Evolutionary conservation across 1,284 basidiomycete genomes (phyloP), one percentile per base, ranked within the genome.

Genomic region (Boletus subluridellus): DNA sequence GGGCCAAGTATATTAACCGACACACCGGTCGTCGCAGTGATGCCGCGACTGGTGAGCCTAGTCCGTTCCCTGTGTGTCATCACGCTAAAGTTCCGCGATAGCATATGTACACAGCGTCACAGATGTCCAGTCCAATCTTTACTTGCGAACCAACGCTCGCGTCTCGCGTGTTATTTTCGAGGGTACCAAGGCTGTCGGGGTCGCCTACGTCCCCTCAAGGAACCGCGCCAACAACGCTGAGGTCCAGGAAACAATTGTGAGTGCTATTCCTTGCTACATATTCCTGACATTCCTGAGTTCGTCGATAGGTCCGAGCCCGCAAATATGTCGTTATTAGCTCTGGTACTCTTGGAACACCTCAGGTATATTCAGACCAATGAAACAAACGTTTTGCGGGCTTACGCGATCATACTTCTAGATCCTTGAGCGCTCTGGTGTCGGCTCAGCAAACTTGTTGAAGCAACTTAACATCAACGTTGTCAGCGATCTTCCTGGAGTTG

Each of bases 1-100:
- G 86, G 86, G 85, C 86, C 46, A 89, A 89, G 69, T 89, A 88
- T 67, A 85, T 89, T 76, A 88, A 88, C 73, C 80, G 85, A 61
- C 80, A 87, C 63, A 89, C 86, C 30, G 86, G 86, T 56, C 77
- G 87, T 60, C 83, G 86, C 52, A 86, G 84, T 62, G 86, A 88
- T 64, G 86, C 86, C 50, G 85, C 86, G 6, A 87, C 85, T 51
- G 84, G 84, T 84, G 60, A 57, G 52, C 32, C 59, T 39, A 46
- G 34, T 49, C 24, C n/a, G 6, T 53, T 35, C 30, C 35, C 38
- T n/a, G 26, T 21, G 54, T 52, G 8, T 17, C 32, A 26, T 39
- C 46, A 58, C 37, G 49, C 30, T 64, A 38, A 51, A 37, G 11
- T 32, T 38, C 39, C 15, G 41, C 5, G 28, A 42, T 54, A 83